These are phyloP conservation scores for Ceratocystis albifundus DNA, from an alignment of 2,329 filamentous ascomycete species.

Conservation along the genomic window DNA sequence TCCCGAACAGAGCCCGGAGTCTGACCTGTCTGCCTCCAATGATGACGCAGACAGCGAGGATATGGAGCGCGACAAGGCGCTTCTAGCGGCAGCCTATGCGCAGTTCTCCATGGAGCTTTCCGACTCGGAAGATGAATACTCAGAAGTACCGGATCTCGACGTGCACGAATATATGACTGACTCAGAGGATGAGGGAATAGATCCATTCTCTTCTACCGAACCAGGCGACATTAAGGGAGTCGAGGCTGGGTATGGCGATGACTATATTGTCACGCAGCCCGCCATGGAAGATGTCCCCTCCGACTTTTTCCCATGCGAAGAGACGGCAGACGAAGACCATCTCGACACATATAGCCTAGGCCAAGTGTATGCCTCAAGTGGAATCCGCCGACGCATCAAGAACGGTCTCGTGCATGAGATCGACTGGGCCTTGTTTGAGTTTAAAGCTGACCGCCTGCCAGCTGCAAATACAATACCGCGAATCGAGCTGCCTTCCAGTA, in stretches of 20 bases:
- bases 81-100: conserved; percentile 29
- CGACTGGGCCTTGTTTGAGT: conserved; percentile 85
- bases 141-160: conserved; percentile 43
- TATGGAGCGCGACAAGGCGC: conserved; percentile 30
- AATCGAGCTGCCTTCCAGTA: conserved; percentile 23
- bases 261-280: conserved; percentile 78
- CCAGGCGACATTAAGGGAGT: conserved; percentile 70
- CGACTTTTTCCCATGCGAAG: conserved; percentile 59
- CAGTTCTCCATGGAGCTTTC: conserved; percentile 51
- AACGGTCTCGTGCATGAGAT: conserved; percentile 75
- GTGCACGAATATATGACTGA: conserved; percentile 25
- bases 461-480: conserved; percentile 56
- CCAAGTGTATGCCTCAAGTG: conserved; percentile 78
- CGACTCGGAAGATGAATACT: conserved; percentile 48
- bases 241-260: conserved; percentile 60
- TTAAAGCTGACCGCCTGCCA: conserved; percentile 59
- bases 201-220: conserved; percentile 37
- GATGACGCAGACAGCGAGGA: conserved; percentile 26
- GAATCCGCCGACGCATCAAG: conserved; percentile 64
- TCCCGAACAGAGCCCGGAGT: background rate
- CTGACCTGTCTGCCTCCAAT: conserved; percentile 29
- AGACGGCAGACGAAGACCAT: conserved; percentile 66
- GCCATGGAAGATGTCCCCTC: conserved; percentile 77
- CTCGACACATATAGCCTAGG: conserved; percentile 71
- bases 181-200: conserved; percentile 15